Percentiles rank a stretch among this genome's conserved stretches.
phyloP scores from a whole-genome alignment of 2,329 filamentous ascomycete genomes.

The Colletotrichum australisinense region DNA sequence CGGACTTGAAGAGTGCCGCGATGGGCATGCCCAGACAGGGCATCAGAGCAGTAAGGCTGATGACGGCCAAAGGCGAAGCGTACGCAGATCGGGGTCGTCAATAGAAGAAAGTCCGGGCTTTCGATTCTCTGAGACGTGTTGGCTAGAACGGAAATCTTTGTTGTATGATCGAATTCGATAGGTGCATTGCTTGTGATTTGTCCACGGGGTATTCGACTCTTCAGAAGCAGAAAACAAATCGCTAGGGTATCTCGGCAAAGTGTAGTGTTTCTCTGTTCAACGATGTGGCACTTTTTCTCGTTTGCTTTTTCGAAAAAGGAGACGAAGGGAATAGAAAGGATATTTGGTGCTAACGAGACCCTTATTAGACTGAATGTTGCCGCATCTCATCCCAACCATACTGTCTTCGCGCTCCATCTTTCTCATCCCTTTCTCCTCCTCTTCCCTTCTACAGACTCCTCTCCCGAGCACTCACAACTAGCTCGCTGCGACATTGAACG shows the following conservation, averaged over 20 bases:
- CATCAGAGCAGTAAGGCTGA: neutral
- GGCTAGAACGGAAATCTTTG: neutral
- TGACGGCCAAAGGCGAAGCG: neutral
- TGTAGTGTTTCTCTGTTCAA: neutral
- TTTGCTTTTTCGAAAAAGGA: neutral
- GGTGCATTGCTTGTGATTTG: neutral
- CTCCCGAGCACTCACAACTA: neutral
- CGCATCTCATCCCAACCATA: neutral
- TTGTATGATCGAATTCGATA: neutral
- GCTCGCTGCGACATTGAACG: neutral
- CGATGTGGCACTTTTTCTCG: neutral
- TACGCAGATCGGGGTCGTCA: neutral
- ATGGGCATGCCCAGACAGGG: conserved; percentile 2
- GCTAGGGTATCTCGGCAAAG: neutral
- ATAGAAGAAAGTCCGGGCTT: neutral
- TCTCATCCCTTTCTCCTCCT: neutral
- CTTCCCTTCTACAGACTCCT: neutral
- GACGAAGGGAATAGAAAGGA: neutral
- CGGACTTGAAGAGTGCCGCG: neutral
- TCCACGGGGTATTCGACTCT: neutral
- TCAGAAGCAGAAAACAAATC: neutral
- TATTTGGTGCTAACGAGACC: neutral
- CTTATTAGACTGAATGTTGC: conserved; percentile 9
- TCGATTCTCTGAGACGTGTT: neutral
- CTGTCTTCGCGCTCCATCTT: neutral